Percentiles rank a stretch among this genome's conserved stretches.
Conservation (phyloP, 441 rosid genomes). For the Gossypium laxum region DNA sequence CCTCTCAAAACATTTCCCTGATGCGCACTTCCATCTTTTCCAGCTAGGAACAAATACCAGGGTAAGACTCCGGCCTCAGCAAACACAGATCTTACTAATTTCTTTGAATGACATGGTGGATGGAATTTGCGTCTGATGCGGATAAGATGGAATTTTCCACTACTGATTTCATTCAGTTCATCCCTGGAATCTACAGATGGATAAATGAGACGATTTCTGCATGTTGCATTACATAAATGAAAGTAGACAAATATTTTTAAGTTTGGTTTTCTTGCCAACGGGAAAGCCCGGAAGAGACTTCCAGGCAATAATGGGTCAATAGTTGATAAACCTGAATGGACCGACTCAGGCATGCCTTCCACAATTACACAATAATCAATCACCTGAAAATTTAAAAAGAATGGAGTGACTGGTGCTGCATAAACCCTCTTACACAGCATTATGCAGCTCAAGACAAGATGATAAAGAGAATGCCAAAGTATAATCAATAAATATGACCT, state of each 20-base stretch:
- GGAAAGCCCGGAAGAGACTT: slow-evolving; percentile 34
- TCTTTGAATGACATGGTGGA: slow-evolving; percentile 29
- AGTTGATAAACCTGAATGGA: slow-evolving; percentile 21
- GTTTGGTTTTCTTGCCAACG: slow-evolving; percentile 26
- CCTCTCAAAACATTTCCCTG: slow-evolving; percentile 18
- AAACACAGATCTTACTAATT: slow-evolving; percentile 33
- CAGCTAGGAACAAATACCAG: slow-evolving; percentile 57
- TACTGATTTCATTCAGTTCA: slow-evolving; percentile 31
- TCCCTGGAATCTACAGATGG: slow-evolving; percentile 27
- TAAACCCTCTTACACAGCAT: slow-evolving; percentile 4
- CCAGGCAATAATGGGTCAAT: slow-evolving; percentile 36
- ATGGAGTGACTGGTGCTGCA: slow-evolving; percentile 9
- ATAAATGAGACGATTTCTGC: slow-evolving; percentile 32
- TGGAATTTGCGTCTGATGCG: slow-evolving; percentile 61
- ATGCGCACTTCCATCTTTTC: slow-evolving; percentile 30
- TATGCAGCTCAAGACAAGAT: slow-evolving; percentile 15
- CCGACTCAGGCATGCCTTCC: slow-evolving; percentile 47
- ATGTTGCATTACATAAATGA: slow-evolving; percentile 26
- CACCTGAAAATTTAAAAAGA: slow-evolving; percentile 40
- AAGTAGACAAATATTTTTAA: slow-evolving; percentile 35
- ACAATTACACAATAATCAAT: slow-evolving; percentile 42
- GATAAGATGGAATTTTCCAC: slow-evolving; percentile 54
- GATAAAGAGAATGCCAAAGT: slow-evolving; percentile 13
- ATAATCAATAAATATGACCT: slow-evolving; percentile 37
- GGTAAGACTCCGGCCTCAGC: slow-evolving; percentile 67